These are phyloP conservation scores for Xylariaceae sp. DNA, from an alignment of 2,329 filamentous ascomycete genomes.

Conservation along the genomic window DNA sequence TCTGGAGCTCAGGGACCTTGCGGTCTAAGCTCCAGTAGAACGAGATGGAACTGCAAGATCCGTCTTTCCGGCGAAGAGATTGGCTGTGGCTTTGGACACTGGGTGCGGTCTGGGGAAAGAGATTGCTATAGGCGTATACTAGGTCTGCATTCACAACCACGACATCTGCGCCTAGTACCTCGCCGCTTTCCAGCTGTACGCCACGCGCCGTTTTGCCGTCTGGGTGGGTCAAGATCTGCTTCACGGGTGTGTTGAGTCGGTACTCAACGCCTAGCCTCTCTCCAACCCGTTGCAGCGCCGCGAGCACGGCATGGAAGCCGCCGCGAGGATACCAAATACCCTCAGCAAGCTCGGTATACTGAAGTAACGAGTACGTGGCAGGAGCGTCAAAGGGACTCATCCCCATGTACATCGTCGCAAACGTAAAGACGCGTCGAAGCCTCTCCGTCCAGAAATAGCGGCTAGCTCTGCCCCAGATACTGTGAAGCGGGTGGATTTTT, in stretches of 20 bases:
- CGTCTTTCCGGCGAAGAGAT: conserved; percentile 53
- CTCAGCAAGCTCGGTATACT: conserved; percentile 77
- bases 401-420: conserved; percentile 83
- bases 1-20: conserved; percentile 65
- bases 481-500: conserved; percentile 72
- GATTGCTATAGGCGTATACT: conserved; percentile 74
- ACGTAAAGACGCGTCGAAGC: conserved; percentile 73
- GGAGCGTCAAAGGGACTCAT: conserved; percentile 80
- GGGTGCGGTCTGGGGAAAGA: conserved; percentile 58
- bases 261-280: conserved; percentile 67
- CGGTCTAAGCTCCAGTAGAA: conserved; percentile 76
- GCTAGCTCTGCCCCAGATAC: conserved; percentile 68
- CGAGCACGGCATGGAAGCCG: conserved; percentile 71
- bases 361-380: conserved; percentile 73
- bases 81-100: conserved; percentile 41
- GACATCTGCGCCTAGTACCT: conserved; percentile 65
- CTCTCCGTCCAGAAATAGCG: conserved; percentile 74
- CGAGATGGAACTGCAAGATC: conserved; percentile 75
- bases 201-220: conserved; percentile 62
- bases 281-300: conserved; percentile 68
- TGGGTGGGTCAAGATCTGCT: conserved; percentile 57
- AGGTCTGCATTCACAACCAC: conserved; percentile 77
- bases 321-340: conserved; percentile 78
- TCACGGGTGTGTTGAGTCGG: conserved; percentile 63
- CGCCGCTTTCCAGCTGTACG: conserved; percentile 63